These are phyloP conservation scores for Phyllosticta capitalensis DNA, from an alignment of 2,329 filamentous ascomycete species.

Conservation along the genomic window DNA sequence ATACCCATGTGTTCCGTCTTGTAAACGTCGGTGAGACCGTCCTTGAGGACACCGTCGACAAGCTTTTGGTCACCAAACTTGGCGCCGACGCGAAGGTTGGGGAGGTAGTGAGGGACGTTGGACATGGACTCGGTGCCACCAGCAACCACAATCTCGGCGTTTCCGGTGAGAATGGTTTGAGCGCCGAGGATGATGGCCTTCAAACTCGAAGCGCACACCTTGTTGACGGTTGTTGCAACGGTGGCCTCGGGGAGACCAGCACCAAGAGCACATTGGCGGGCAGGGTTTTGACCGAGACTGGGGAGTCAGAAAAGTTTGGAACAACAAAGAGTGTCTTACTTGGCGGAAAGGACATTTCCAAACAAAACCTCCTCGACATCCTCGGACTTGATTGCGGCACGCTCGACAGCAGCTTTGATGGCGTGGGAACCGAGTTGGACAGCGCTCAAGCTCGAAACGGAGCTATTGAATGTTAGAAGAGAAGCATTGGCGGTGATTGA, in stretches of 20 bases:
- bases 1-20: conserved; percentile 97
- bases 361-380: conserved; percentile 96
- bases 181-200: conserved; percentile 93
- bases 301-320: conserved; percentile 10
- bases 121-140: conserved; percentile 98
- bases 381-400: conserved; percentile 76
- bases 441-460: conserved; percentile 77
- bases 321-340: conserved; percentile 45
- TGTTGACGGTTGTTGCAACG: conserved; percentile 92
- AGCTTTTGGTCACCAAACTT: conserved; percentile 91
- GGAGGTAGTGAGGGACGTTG: conserved; percentile 92
- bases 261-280: conserved; percentile 83
- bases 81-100: conserved; percentile 71
- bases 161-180: conserved; percentile 96
- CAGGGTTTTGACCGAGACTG: conserved; percentile 91
- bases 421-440: conserved; percentile 80
- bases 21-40: conserved; percentile 90
- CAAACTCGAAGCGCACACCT: conserved; percentile 91
- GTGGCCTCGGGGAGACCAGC: conserved; percentile 74
- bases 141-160: conserved; percentile 83
- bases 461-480: conserved; percentile 45
- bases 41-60: conserved; percentile 85
- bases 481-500: conserved; percentile 5
- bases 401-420: conserved; percentile 85
- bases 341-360: conserved; percentile 94